These are phyloP conservation scores for Chlamydomonas reinhardtii DNA, from an alignment of 163 green algal genomes.

Conservation along the genomic window DNA sequence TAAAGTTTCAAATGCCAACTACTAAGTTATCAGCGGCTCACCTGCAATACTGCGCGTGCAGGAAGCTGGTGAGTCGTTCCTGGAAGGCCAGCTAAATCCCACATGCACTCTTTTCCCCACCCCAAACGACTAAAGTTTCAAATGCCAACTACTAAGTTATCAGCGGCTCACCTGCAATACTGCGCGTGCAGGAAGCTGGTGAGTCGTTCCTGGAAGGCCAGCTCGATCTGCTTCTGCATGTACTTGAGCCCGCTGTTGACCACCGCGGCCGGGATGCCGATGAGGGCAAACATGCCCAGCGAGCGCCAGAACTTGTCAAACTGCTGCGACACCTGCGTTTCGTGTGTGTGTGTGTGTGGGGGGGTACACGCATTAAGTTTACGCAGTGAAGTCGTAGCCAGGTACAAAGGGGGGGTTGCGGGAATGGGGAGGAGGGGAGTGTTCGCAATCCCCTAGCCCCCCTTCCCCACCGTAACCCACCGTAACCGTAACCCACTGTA, in stretches of 20 bases:
- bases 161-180: constrained; percentile 82
- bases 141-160: too few species aligned
- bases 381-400: too few species aligned
- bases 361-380: too few species aligned
- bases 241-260: constrained; percentile 96
- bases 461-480: too few species aligned
- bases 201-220: constrained; percentile 85
- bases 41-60: constrained; percentile 89
- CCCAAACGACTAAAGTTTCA: not conserved
- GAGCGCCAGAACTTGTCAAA: constrained; percentile 71
- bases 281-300: constrained; percentile 74
- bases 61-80: constrained; percentile 71
- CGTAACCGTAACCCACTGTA: too few species aligned
- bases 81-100: constrained; percentile 94
- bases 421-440: too few species aligned
- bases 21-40: too few species aligned
- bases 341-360: not conserved
- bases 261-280: constrained; percentile 86
- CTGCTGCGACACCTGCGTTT: constrained; percentile 62
- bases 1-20: too few species aligned
- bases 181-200: constrained; percentile 84
- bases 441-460: too few species aligned
- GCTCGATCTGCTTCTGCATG: constrained; percentile 93
- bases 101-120: constrained; percentile 81
- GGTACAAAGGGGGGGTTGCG: too few species aligned